phyloP scores from a whole-genome alignment of 2,329 filamentous ascomycete genomes.

The Monilinia vaccinii-corymbosi region DNA sequence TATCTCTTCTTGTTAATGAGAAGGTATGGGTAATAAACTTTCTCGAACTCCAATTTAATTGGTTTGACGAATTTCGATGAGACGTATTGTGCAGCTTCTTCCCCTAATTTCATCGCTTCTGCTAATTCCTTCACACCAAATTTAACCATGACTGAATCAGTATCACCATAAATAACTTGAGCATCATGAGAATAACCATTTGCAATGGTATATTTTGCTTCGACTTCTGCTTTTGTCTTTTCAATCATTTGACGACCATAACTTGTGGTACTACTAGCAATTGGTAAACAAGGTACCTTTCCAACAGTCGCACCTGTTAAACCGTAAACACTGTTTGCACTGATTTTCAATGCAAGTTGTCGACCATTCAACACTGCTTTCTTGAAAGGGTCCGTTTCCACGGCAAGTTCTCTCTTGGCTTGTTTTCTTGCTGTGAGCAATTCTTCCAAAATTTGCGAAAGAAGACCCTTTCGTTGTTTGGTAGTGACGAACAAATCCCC shows the following conservation, averaged over 20 bases:
- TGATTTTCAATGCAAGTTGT: conserved; percentile 91
- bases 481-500: conserved; percentile 85
- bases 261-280: conserved; percentile 93
- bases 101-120: conserved; percentile 89
- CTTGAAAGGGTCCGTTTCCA: conserved; percentile 92
- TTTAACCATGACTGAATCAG: conserved; percentile 99
- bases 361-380: conserved; percentile 97
- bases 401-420: conserved; percentile 80
- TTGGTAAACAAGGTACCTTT: conserved; percentile 88
- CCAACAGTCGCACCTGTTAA: conserved; percentile 92
- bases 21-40: conserved; percentile 96
- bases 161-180: conserved; percentile 97
- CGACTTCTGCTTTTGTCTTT: conserved; percentile 92
- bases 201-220: conserved; percentile 77
- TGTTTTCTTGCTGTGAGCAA: conserved; percentile 84
- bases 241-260: conserved; percentile 99
- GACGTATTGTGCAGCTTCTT: conserved; percentile 82
- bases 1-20: conserved; percentile 99
- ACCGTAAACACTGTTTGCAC: conserved; percentile 96
- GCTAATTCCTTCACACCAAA: conserved; percentile 83
- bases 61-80: conserved; percentile 90
- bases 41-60: conserved; percentile 98
- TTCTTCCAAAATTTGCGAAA: conserved; percentile 94
- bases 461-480: conserved; percentile 81
- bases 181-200: conserved; percentile 94